Percentiles rank a stretch among this genome's conserved stretches.
Evolutionary conservation across 306 rosid species (phyloP).

Genomic region (Datisca glomerata): DNA sequence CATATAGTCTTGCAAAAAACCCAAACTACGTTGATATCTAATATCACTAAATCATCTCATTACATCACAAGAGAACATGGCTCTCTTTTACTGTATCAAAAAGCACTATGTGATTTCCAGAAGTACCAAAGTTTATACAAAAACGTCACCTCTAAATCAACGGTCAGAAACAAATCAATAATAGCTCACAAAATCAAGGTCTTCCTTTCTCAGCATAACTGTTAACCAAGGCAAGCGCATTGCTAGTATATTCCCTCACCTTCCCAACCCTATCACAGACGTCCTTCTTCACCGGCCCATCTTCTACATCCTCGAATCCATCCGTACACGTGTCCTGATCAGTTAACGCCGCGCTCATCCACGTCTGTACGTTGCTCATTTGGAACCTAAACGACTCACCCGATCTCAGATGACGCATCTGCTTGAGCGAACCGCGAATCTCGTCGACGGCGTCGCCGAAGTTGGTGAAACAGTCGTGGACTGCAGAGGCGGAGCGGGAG

Average conservation of each 20-base stretch:
- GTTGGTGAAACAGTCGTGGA: slow-evolving; percentile 76
- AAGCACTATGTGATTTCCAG: no score
- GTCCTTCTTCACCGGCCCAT: slow-evolving; percentile 44
- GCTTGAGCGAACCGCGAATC: slow-evolving; percentile 76
- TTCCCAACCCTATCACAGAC: slow-evolving; percentile 30
- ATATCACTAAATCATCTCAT: no score
- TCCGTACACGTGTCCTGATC: slow-evolving; percentile 96
- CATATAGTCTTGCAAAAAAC: no score
- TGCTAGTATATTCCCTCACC: slow-evolving; percentile 75
- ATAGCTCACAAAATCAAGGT: slow-evolving; percentile 22
- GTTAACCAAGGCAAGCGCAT: slow-evolving; percentile 82
- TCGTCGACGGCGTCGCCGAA: slow-evolving; percentile 76
- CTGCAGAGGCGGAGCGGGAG: slow-evolving; percentile 43
- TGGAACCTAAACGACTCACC: slow-evolving; percentile 50
- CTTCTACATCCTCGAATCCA: slow-evolving; percentile 59
- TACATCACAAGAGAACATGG: no score
- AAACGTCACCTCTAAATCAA: no score
- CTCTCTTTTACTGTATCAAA: no score
- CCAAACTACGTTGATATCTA: no score
- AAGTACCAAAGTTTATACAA: no score
- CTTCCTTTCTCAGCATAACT: slow-evolving; percentile 35
- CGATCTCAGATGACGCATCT: slow-evolving; percentile 56
- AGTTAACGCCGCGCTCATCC: slow-evolving; percentile 99
- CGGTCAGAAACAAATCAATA: neutral
- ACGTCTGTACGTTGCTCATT: slow-evolving; percentile 99